A percentile compares a stretch with the other conserved stretches of the same genome.
phyloP scores from a whole-genome alignment of 2,329 filamentous ascomycete species.

The Diatrype stigma region DNA sequence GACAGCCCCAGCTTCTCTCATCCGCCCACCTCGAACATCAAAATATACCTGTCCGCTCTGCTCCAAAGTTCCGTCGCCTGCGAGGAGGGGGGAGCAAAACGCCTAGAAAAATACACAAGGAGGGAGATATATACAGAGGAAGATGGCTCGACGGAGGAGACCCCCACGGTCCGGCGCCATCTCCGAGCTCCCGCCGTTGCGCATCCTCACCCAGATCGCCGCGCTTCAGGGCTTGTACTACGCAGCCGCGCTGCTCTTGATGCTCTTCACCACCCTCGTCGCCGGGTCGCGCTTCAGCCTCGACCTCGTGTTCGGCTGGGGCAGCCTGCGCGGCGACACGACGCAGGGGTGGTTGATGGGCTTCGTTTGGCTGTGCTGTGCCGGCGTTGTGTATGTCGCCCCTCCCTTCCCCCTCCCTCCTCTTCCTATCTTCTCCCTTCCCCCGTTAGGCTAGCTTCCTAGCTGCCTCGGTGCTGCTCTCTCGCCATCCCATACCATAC shows the following conservation, averaged over 20 bases:
- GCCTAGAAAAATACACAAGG: neutral
- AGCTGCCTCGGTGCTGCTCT: neutral
- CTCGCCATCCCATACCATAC: neutral
- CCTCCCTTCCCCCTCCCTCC: slow-evolving; percentile 22
- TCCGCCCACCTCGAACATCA: no score
- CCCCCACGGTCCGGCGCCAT: slow-evolving; percentile 58
- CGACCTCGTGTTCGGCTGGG: slow-evolving; percentile 56
- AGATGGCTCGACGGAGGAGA: slow-evolving; percentile 50
- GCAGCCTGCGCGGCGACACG: slow-evolving; percentile 55
- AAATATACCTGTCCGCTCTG: no score
- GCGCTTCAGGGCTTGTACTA: slow-evolving; percentile 55
- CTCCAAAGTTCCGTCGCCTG: no score
- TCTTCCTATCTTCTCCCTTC: slow-evolving; percentile 1
- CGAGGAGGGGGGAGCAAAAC: no score
- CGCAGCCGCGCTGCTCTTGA: slow-evolving; percentile 44
- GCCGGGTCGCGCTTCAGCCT: slow-evolving; percentile 51
- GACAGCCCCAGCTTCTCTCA: neutral
- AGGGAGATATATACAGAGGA: neutral
- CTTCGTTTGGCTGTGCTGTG: slow-evolving; percentile 51
- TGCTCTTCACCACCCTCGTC: slow-evolving; percentile 56
- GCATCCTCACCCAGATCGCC: slow-evolving; percentile 56
- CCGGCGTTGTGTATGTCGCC: slow-evolving; percentile 50
- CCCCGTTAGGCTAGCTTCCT: no score
- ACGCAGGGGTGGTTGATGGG: slow-evolving; percentile 58
- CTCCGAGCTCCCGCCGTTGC: slow-evolving; percentile 56